Conservation (phyloP, 2,329 filamentous ascomycete species). For the Teratosphaeriaceae sp. region DNA sequence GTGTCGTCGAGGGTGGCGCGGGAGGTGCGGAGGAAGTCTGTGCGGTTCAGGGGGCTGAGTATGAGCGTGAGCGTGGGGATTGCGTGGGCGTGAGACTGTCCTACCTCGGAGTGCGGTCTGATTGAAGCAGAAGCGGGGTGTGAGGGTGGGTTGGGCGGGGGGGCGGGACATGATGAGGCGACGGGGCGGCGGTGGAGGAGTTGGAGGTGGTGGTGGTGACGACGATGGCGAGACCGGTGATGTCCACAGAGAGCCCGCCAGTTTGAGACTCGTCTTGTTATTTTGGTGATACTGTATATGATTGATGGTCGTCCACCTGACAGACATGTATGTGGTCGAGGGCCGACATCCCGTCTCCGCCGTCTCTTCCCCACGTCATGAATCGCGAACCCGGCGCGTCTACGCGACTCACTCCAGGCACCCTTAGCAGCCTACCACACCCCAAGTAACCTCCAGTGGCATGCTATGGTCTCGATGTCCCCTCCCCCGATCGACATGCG, state of each 20-base stretch:
- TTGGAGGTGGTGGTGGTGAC: constrained; percentile 9
- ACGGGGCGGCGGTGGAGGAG: constrained; percentile 7
- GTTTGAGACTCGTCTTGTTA: constrained; percentile 6
- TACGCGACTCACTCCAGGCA: not conserved
- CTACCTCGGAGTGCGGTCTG: constrained; percentile 44
- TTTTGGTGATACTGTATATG: not conserved
- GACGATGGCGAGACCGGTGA: not conserved
- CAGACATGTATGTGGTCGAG: no score
- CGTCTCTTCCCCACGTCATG: constrained; percentile 4
- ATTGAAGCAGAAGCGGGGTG: constrained; percentile 47
- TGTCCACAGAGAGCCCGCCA: constrained; percentile 27
- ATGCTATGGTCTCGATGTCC: constrained; percentile 19
- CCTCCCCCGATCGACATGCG: constrained; percentile 12
- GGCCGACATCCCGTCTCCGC: no score
- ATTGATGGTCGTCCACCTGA: not conserved
- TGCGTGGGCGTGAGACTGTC: constrained; percentile 4
- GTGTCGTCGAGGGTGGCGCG: constrained; percentile 83
- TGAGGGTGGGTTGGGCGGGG: constrained; percentile 35
- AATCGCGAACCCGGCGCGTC: not conserved
- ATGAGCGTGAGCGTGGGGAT: constrained; percentile 25
- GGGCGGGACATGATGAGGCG: constrained; percentile 35
- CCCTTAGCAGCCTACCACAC: not conserved
- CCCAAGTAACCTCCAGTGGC: not conserved
- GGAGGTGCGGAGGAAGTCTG: constrained; percentile 87
- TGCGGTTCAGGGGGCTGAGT: constrained; percentile 18